Conservation (phyloP, 202 grass and related monocot species). For the Zizania palustris region DNA sequence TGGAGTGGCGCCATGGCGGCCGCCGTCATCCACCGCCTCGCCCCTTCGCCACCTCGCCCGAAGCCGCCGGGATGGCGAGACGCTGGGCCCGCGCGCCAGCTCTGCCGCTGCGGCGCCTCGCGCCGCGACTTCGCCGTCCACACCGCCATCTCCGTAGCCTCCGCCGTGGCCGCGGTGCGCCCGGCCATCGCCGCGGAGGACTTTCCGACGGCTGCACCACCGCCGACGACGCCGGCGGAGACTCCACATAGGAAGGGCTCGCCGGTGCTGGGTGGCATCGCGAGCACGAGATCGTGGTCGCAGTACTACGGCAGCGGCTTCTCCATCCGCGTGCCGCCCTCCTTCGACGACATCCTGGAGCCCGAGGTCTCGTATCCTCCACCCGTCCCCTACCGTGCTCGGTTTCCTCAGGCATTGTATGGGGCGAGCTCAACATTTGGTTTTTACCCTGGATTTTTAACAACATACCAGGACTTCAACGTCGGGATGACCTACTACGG, state of each 20-base stretch:
- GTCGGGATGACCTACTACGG: slow-evolving; percentile 83
- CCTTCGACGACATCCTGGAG: slow-evolving; percentile 90
- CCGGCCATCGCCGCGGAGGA: slow-evolving; percentile 28
- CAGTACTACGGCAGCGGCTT: slow-evolving; percentile 92
- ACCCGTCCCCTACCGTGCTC: not conserved
- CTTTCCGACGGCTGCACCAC: slow-evolving; percentile 22
- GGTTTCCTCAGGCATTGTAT: not conserved
- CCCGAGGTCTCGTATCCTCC: slow-evolving; percentile 56
- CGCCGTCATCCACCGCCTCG: slow-evolving; percentile 38
- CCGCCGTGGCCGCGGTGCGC: slow-evolving; percentile 10
- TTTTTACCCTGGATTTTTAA: not conserved
- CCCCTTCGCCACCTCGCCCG: slow-evolving; percentile 34
- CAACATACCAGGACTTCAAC: slow-evolving; percentile 61
- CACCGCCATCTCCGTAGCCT: slow-evolving; percentile 43
- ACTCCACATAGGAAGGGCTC: not conserved
- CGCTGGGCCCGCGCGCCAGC: not conserved
- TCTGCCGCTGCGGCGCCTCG: slow-evolving; percentile 45
- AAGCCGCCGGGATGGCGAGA: slow-evolving; percentile 27
- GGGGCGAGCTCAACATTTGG: not conserved
- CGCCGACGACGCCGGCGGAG: slow-evolving; percentile 9
- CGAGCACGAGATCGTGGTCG: slow-evolving; percentile 85
- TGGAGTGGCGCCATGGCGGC: slow-evolving; percentile 46
- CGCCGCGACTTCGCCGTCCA: slow-evolving; percentile 59
- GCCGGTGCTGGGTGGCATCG: slow-evolving; percentile 64
- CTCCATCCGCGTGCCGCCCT: slow-evolving; percentile 85